Percentiles rank a stretch among this genome's conserved stretches.
Conservation (phyloP, 2,329 filamentous ascomycete genomes). For the Ophiostoma sp. region DNA sequence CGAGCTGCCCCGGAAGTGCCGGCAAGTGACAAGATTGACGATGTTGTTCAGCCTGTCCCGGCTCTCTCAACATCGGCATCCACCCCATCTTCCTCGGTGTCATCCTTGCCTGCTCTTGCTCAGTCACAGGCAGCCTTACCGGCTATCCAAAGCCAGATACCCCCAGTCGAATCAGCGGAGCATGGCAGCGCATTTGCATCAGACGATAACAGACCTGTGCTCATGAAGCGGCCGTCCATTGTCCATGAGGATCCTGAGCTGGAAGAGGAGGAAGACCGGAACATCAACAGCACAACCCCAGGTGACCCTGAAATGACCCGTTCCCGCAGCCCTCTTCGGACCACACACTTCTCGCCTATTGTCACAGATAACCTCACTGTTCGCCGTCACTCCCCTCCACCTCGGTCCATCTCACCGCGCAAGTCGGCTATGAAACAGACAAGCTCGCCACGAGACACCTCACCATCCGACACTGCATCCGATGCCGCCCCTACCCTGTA, state of each 20-base stretch:
- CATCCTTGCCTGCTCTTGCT: slow-evolving; percentile 19
- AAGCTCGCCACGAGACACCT: slow-evolving; percentile 49
- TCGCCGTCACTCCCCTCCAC: slow-evolving; percentile 59
- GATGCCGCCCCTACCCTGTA: slow-evolving; percentile 33
- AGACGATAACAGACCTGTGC: slow-evolving; percentile 16
- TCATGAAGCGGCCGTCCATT: slow-evolving; percentile 33
- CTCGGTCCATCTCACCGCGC: slow-evolving; percentile 66
- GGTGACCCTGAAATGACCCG: slow-evolving; percentile 35
- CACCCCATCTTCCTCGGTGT: slow-evolving; percentile 21
- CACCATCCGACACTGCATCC: slow-evolving; percentile 48
- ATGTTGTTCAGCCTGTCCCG: slow-evolving; percentile 17
- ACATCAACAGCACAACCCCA: slow-evolving; percentile 16
- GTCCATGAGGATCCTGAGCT: slow-evolving; percentile 40
- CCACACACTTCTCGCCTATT: slow-evolving; percentile 60
- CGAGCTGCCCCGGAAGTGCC: neutral
- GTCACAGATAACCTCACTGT: slow-evolving; percentile 47
- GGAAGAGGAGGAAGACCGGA: slow-evolving; percentile 28
- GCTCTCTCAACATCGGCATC: slow-evolving; percentile 23
- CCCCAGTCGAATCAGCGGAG: neutral
- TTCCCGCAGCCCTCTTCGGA: slow-evolving; percentile 60
- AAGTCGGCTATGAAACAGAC: slow-evolving; percentile 71
- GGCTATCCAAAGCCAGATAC: slow-evolving; percentile 1
- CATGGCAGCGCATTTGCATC: neutral
- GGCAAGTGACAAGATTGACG: neutral
- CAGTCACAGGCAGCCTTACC: neutral